Evolutionary conservation across 805 yeast genomes (phyloP).

Genomic region (Clavispora phyllophila): DNA sequence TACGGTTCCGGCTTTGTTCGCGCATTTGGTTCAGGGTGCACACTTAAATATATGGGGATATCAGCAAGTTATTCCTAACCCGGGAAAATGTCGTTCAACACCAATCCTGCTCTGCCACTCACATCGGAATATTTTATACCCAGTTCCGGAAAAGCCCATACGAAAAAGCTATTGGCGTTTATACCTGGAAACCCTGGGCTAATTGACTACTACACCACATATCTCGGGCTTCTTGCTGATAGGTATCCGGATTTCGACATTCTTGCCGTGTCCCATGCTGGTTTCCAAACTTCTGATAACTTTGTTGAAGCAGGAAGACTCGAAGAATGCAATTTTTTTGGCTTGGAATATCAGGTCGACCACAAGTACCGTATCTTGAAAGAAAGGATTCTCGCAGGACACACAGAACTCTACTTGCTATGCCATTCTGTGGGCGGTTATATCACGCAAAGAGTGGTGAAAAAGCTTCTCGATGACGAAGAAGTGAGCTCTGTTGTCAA

Average conservation of each 20-base stretch:
- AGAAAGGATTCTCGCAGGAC: constrained; percentile 19
- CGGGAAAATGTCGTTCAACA: constrained; percentile 3
- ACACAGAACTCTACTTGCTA: constrained; percentile 38
- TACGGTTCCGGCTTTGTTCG: too few species aligned
- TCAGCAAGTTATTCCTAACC: neutral
- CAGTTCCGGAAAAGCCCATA: neutral
- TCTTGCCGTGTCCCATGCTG: constrained; percentile 62
- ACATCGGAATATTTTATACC: constrained; percentile 22
- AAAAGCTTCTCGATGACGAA: constrained; percentile 19
- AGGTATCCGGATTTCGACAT: constrained; percentile 45
- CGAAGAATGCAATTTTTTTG: constrained; percentile 21
- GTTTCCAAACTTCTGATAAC: constrained; percentile 35
- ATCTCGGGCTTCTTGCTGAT: constrained; percentile 40
- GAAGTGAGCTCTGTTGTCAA: constrained; percentile 19
- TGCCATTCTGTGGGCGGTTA: constrained; percentile 75
- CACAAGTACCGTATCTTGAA: constrained; percentile 54
- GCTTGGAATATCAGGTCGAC: constrained; percentile 50
- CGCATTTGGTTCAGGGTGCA: too few species aligned
- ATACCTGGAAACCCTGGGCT: constrained; percentile 81
- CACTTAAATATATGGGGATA: neutral
- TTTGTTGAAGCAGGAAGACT: constrained; percentile 17
- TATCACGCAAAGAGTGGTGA: constrained; percentile 50
- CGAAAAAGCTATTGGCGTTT: constrained; percentile 41
- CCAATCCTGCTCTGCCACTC: constrained; percentile 17
- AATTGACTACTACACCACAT: constrained; percentile 56